These are phyloP conservation scores for Chytriomyces confervae DNA, from an alignment of 192 early-diverging fungal species.

Conservation along the genomic window DNA sequence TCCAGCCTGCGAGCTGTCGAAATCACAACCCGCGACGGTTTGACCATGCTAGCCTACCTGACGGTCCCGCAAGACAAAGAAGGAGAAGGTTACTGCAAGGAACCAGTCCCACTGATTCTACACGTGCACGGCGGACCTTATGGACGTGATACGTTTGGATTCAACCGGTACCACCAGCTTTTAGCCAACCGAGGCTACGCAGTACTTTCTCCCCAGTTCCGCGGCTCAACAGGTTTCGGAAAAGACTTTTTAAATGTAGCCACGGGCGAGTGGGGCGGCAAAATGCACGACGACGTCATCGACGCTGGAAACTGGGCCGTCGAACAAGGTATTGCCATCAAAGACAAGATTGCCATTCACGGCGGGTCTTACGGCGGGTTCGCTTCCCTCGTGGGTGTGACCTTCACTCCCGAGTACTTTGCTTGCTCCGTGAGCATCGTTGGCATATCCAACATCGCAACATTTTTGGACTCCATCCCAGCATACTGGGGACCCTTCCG, in stretches of 20 bases:
- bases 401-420: constrained; percentile 51
- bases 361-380: constrained; percentile 53
- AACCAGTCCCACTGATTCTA: constrained; percentile 40
- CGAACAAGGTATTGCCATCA: constrained; percentile 28
- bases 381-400: constrained; percentile 46
- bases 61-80: constrained; percentile 32
- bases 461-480: constrained; percentile 39
- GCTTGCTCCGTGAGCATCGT: constrained; percentile 48
- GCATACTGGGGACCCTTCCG: constrained; percentile 44
- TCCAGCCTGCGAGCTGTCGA: constrained; percentile 39
- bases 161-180: constrained; percentile 30
- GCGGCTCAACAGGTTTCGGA: constrained; percentile 43
- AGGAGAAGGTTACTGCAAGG: constrained; percentile 14
- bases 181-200: constrained; percentile 50
- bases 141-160: constrained; percentile 43
- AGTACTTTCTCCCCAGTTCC: constrained; percentile 47
- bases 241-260: constrained; percentile 38
- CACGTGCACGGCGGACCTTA: constrained; percentile 49
- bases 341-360: constrained; percentile 49
- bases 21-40: constrained; percentile 43
- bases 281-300: constrained; percentile 50
- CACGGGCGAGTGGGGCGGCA: constrained; percentile 40
- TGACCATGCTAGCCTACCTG: constrained; percentile 40
- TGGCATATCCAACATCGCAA: constrained; percentile 47
- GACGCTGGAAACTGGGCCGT: constrained; percentile 49